Conservation (phyloP, 257 asterid species). For the Voacanga thouarsii region DNA sequence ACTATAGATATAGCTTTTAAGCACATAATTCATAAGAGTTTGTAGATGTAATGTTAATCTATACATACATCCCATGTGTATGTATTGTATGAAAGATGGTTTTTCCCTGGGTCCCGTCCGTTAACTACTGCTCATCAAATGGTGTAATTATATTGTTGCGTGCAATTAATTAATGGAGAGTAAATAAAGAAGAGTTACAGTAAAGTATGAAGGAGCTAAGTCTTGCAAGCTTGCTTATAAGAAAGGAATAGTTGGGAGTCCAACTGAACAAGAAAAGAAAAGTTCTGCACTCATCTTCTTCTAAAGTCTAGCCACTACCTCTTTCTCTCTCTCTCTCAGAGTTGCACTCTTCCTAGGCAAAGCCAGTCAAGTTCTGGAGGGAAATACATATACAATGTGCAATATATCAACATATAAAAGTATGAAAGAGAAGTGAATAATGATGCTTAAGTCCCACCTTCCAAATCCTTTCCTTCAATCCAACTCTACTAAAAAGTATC, state of each 20-base stretch:
- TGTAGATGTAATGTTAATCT: background rate
- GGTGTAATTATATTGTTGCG: constrained; percentile 12
- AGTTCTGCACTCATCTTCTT: constrained; percentile 10
- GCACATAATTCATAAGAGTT: background rate
- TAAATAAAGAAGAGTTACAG: constrained; percentile 6
- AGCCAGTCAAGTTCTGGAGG: background rate
- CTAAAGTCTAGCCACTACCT: constrained; percentile 9
- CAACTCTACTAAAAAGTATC: constrained; percentile 29
- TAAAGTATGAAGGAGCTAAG: constrained; percentile 15
- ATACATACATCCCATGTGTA: background rate
- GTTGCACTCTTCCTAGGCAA: background rate
- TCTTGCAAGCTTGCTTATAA: constrained; percentile 18
- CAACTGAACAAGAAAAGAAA: constrained; percentile 23
- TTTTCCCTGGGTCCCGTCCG: constrained; percentile 12
- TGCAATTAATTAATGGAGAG: background rate
- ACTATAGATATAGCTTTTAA: background rate
- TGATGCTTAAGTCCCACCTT: constrained; percentile 62
- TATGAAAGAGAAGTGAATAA: constrained; percentile 12
- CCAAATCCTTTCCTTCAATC: constrained; percentile 63
- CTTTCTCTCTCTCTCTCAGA: background rate
- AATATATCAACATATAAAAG: background rate
- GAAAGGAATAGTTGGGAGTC: constrained; percentile 20
- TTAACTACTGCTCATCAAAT: constrained; percentile 10
- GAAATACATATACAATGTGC: background rate
- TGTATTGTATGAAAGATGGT: constrained; percentile 12